Base-by-base conservation (phyloP, 495 filamentous ascomycete species). In the Podospora pseudopauciseta region DNA sequence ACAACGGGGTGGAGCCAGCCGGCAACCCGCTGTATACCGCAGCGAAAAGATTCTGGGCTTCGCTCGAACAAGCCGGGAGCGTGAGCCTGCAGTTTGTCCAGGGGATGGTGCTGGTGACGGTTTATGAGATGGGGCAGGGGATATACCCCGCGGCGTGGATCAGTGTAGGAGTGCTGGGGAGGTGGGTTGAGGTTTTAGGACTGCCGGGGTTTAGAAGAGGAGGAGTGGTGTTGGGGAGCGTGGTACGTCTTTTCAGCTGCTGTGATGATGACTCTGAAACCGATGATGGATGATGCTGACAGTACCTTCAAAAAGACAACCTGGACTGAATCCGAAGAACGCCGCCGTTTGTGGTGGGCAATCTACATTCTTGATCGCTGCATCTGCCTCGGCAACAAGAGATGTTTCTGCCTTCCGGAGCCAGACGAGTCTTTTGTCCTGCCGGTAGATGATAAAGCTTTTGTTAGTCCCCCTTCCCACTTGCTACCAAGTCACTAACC, bases 91-190 rank as follows among this genome's bases (percentile, higher is more conserved):
- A 75, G 49, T 67, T 79, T 7, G 73, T 85, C 18, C 83, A 86
- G 71, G 79, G 79, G 9, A 73, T 78, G 63, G 28, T 83, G 20
- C 74, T 86, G 27, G 71, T 86, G 28, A 71, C 78, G 16, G 65
- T 82, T n/a, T 86, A 81, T 67, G 83, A 85, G 67, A 67, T 80
- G 39, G 83, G 83, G 1, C 82, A 85, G 60, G 78, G 77, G 26
- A 81, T 85, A 30, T 84, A 83, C 61, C 83, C 83, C 3, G 79
- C 81, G 3, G 83, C 83, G 18, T 84, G 79, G 72, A 79, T 86
- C 70, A 75, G 77, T 7, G 74, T 81, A 19, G 83, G 76, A 2
- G 70, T 71, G 67, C 82, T 80, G 71, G 77, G 79, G 23, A 66
- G 81, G 27, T 79, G 84, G 70, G 78, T 75, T 9, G 78, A 84